phyloP scores from a whole-genome alignment of 2,329 filamentous ascomycete species.

The Pseudogymnoascus sp. region DNA sequence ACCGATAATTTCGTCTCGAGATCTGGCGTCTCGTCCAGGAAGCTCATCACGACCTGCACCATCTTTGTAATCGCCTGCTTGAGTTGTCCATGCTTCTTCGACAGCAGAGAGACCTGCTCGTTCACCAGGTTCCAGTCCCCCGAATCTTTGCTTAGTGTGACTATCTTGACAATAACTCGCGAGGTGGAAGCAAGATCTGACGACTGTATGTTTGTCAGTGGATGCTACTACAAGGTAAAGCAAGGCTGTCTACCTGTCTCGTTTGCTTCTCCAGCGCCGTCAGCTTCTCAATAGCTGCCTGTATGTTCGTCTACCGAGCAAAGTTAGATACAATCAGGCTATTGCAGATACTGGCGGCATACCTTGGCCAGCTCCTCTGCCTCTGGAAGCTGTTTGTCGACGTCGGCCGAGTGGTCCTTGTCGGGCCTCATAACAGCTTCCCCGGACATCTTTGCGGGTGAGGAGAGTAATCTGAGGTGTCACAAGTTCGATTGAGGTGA shows the following conservation, averaged over 20 bases:
- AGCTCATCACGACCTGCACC: conserved; percentile 92
- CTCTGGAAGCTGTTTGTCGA: conserved; percentile 83
- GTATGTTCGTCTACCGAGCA: conserved; percentile 57
- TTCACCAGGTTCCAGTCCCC: conserved; percentile 92
- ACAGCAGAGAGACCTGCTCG: conserved; percentile 89
- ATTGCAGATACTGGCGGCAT: conserved; percentile 18
- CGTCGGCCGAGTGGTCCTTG: conserved; percentile 98
- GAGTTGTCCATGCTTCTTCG: conserved; percentile 99
- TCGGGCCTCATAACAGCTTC: conserved; percentile 51
- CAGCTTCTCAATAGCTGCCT: conserved; percentile 89
- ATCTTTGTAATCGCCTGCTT: conserved; percentile 99
- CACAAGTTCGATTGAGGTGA: background rate
- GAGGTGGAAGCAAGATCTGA: conserved; percentile 95
- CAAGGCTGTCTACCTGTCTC: conserved; percentile 60
- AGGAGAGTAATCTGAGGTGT: conserved; percentile 4
- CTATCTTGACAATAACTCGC: conserved; percentile 75
- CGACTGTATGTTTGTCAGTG: conserved; percentile 46
- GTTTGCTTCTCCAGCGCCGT: conserved; percentile 89
- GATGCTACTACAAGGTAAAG: background rate
- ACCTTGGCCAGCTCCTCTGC: conserved; percentile 85
- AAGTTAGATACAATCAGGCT: conserved; percentile 15
- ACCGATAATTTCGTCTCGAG: conserved; percentile 82
- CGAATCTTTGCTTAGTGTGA: conserved; percentile 87
- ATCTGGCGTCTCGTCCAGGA: conserved; percentile 77
- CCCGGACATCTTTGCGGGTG: conserved; percentile 25